These are phyloP conservation scores for Pecoramyces ruminantium DNA, from an alignment of 192 early-diverging fungal genomes.

Conservation along the genomic window DNA sequence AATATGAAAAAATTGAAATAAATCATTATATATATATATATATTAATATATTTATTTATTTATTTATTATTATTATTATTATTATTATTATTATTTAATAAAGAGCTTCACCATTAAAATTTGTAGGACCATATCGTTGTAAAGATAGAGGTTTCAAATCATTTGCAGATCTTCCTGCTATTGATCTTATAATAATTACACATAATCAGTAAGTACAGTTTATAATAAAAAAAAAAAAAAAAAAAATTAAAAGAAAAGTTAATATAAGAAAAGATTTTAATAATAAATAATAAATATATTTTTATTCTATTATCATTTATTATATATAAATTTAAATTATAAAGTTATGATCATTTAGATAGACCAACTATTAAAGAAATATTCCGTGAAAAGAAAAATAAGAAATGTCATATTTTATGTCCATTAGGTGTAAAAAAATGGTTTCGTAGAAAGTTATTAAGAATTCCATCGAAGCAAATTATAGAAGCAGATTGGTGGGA, in stretches of 20 bases:
- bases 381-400: background rate
- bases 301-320: background rate
- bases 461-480: conserved; percentile 21
- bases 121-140: conserved; percentile 49
- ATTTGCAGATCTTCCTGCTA: conserved; percentile 29
- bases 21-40: too few species aligned
- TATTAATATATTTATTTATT: background rate
- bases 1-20: background rate
- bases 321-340: background rate
- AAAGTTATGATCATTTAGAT: conserved; percentile 74
- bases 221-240: too few species aligned
- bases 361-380: conserved; percentile 38
- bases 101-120: conserved; percentile 35
- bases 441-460: conserved; percentile 31
- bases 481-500: conserved; percentile 67
- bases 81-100: too few species aligned
- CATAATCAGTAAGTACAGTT: conserved; percentile 53
- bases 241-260: too few species aligned
- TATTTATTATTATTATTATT: too few species aligned
- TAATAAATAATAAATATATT: too few species aligned
- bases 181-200: conserved; percentile 58
- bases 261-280: too few species aligned
- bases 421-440: conserved; percentile 59
- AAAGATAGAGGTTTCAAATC: conserved; percentile 7
- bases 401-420: conserved; percentile 44